Base-by-base conservation (phyloP, 2,329 filamentous ascomycete species). In the Aureobasidium sp. region DNA sequence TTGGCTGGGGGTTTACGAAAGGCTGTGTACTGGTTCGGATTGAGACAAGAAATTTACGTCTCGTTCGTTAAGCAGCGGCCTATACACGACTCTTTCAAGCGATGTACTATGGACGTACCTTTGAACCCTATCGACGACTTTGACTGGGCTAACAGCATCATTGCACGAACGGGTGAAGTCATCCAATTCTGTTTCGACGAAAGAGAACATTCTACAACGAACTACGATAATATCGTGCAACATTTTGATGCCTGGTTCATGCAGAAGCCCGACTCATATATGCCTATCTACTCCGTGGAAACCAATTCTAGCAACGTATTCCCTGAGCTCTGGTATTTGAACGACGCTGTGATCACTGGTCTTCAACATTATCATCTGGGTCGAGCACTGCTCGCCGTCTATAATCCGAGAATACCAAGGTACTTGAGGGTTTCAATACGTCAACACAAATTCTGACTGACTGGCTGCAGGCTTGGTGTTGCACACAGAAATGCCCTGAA, bases 111-210 rank as follows among this genome's bases (percentile, higher is more conserved):
- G 21, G 21, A 21, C 21, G 21, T 21, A 21, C 21, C 21, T 21
- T 21, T 21, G 21, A 21, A 21, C 21, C 21, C 21, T 21, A 21
- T 21, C 21, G 21, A 21, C 21, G 21, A 21, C 21, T 21, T 21
- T 21, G 21, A 21, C 21, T 21, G 21, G 21, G 21, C 21, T 21
- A 21, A 21, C 21, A 57, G 83, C 21, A 81, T 84, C 21, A 79
- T 87, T 0, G 78, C 84, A 4, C 81, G 85, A 66, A 83, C 83
- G 57, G 83, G 83, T 16, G 83, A 86, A 64, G 82, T 86, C 1
- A 72, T 87, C 15, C 83, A 85, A 64, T 86, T 81, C 66, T 87
- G 85, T 68, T 87, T 86, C 65, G 78, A 79, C 2, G 57, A 49
- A 64, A 63, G n/a, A 15, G 54, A 59, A 47, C 54, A 49, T 21